phyloP scores from a whole-genome alignment of 768 basidiomycete species.

The Albatrellus ellisii region DNA sequence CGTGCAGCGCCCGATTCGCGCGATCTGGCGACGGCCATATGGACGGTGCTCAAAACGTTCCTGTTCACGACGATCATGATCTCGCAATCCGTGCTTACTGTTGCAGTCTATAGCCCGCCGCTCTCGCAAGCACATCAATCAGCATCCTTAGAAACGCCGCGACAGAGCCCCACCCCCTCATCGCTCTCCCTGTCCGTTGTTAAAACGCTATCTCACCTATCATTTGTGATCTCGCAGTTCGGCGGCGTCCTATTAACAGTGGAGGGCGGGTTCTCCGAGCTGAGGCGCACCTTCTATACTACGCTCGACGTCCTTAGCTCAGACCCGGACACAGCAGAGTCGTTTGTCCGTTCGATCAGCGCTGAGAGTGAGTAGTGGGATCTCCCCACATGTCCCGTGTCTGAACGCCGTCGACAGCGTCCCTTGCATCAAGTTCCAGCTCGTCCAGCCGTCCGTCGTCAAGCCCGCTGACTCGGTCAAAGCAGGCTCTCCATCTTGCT shows the following conservation, averaged over 20 bases:
- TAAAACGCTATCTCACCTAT: slow-evolving; percentile 47
- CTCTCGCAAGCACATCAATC: background rate
- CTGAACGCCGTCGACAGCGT: no score
- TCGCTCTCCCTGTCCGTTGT: slow-evolving; percentile 42
- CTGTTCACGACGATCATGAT: slow-evolving; percentile 68
- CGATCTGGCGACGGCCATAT: slow-evolving; percentile 35
- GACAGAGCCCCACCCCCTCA: slow-evolving; percentile 21
- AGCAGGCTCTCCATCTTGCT: slow-evolving; percentile 52
- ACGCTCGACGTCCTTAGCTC: slow-evolving; percentile 54
- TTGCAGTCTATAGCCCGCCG: slow-evolving; percentile 30
- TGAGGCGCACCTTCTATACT: slow-evolving; percentile 64
- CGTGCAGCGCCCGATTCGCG: slow-evolving; percentile 30
- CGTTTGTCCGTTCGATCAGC: background rate
- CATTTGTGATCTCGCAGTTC: slow-evolving; percentile 71
- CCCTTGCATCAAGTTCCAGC: no score
- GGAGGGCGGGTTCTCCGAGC: slow-evolving; percentile 48
- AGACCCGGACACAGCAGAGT: background rate
- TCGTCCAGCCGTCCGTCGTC: background rate
- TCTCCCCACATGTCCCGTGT: background rate
- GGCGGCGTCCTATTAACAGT: slow-evolving; percentile 52
- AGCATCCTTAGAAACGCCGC: background rate
- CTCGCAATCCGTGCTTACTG: slow-evolving; percentile 43
- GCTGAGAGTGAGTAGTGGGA: no score
- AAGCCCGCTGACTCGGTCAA: slow-evolving; percentile 17
- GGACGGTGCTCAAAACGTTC: slow-evolving; percentile 60